Evolutionary conservation across 176 grass and related monocot species (phyloP).

Genomic region (Neostapfia colusana): DNA sequence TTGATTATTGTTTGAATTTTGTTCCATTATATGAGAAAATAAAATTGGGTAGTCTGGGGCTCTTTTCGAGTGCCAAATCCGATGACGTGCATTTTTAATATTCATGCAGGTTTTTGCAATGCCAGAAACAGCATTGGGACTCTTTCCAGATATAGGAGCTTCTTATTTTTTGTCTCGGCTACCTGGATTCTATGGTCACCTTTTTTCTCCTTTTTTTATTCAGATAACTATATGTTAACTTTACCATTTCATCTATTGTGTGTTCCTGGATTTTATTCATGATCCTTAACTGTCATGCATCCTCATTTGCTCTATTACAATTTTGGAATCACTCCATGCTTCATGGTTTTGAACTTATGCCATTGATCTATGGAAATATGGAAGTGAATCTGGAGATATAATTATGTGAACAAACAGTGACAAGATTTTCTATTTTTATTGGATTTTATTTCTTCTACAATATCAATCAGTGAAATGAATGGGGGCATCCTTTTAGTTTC

Average conservation of each 20-base stretch:
- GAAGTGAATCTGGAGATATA: slow-evolving; percentile 3
- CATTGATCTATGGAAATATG: neutral
- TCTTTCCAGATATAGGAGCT: slow-evolving; percentile 93
- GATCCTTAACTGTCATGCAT: slow-evolving; percentile 1
- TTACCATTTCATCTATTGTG: neutral
- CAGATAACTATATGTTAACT: neutral
- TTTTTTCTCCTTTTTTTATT: slow-evolving; percentile 39
- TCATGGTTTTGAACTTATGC: slow-evolving; percentile 5
- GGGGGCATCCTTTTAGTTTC: slow-evolving; percentile 18
- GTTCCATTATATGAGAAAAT: neutral
- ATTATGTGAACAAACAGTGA: neutral
- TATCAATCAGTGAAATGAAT: neutral
- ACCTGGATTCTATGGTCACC: slow-evolving; percentile 79
- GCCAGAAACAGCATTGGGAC: slow-evolving; percentile 88
- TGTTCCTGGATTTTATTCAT: slow-evolving; percentile 23
- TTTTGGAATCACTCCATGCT: slow-evolving; percentile 10
- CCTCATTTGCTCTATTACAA: neutral
- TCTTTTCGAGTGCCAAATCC: neutral
- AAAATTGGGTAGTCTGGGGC: neutral
- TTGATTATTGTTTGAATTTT: neutral
- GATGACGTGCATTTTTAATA: slow-evolving; percentile 23
- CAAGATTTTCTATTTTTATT: slow-evolving; percentile 10
- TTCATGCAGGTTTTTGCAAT: slow-evolving; percentile 86
- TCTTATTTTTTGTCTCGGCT: slow-evolving; percentile 91
- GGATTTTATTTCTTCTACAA: neutral